phyloP scores from a whole-genome alignment of 164 flowering plant genomes.

The Magnolia sinica region DNA sequence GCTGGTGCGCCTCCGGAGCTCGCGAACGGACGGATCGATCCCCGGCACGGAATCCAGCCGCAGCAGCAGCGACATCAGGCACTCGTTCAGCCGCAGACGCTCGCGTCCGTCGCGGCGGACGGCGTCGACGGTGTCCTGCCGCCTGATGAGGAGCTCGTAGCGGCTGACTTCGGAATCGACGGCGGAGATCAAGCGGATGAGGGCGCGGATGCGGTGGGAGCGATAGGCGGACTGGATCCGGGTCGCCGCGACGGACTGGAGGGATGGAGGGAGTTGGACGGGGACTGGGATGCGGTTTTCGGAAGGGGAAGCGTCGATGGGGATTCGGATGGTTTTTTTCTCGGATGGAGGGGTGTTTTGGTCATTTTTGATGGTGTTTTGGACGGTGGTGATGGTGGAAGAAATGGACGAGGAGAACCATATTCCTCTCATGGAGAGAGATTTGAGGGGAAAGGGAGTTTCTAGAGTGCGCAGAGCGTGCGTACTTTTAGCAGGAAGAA shows the following conservation, averaged over 20 bases:
- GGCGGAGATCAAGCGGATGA: constrained; percentile 43
- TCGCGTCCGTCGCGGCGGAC: constrained; percentile 54
- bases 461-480: no score
- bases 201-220: constrained; percentile 45
- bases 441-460: no score
- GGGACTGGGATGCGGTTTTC: constrained; percentile 25
- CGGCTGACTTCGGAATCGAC: constrained; percentile 46
- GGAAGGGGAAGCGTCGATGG: constrained; percentile 14
- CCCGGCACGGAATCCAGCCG: constrained; percentile 79
- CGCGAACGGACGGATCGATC: constrained; percentile 57
- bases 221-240: constrained; percentile 77
- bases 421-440: no score
- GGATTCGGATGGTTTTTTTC: constrained; percentile 19
- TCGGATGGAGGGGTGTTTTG: constrained; percentile 27
- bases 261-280: constrained; percentile 14
- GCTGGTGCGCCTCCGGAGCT: constrained; percentile 66
- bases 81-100: constrained; percentile 65
- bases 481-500: no score
- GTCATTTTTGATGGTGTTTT: constrained; percentile 23
- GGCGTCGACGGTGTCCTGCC: constrained; percentile 83
- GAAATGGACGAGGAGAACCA: neutral
- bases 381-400: neutral
- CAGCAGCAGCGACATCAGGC: constrained; percentile 66
- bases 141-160: constrained; percentile 52
- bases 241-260: constrained; percentile 39